Conservation (phyloP, 176 grass and related monocot species). For the maize (Zea mays) region DNA sequence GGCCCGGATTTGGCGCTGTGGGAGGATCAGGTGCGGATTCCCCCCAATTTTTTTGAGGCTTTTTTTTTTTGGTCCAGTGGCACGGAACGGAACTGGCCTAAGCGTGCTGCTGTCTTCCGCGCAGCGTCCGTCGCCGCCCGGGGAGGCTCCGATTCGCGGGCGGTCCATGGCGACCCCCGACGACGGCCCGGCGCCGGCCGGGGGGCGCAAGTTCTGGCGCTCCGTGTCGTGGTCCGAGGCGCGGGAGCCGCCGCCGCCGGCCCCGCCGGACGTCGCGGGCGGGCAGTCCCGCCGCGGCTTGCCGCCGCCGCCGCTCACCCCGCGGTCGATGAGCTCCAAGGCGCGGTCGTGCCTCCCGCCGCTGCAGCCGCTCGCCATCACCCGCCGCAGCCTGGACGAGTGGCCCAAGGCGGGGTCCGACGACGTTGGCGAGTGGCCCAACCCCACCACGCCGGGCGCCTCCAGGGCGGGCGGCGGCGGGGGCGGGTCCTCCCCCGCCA, state of each 20-base stretch:
- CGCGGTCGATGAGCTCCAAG: conserved; percentile 70
- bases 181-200: conserved; percentile 30
- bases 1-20: not conserved
- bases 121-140: not conserved
- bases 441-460: conserved; percentile 74
- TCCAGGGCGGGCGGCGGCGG: conserved; percentile 4
- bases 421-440: conserved; percentile 89
- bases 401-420: conserved; percentile 86
- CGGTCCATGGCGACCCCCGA: conserved; percentile 45
- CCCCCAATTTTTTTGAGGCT: not conserved
- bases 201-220: conserved; percentile 74
- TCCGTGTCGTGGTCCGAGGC: conserved; percentile 78
- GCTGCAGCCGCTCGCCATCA: conserved; percentile 83
- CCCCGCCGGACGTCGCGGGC: conserved; percentile 28
- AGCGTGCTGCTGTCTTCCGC: not conserved
- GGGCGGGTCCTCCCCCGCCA: conserved; percentile 14
- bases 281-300: conserved; percentile 35
- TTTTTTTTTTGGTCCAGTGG: not conserved
- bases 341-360: conserved; percentile 65
- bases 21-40: conserved; percentile 33
- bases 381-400: conserved; percentile 73
- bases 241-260: conserved; percentile 45
- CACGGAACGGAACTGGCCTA: conserved; percentile 10
- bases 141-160: conserved; percentile 22
- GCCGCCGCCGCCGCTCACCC: conserved; percentile 65